Evolutionary conservation across 495 filamentous ascomycete species (phyloP), one percentile per base, ranked within the genome.

Genomic region (Peziza echinospora): DNA sequence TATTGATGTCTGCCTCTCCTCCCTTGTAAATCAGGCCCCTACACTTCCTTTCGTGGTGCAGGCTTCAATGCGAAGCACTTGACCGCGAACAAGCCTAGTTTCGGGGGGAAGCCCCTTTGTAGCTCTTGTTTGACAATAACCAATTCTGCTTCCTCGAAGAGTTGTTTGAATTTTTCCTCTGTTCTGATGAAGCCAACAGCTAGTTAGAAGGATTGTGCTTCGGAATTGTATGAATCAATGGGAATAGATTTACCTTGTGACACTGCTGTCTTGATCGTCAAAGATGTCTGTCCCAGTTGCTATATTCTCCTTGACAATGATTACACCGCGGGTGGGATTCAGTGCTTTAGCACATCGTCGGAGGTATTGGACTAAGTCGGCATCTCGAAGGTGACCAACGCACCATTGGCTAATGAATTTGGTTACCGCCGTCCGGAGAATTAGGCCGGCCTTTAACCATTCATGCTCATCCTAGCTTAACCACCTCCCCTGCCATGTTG

Each of bases 221-320:
- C 21, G 25, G 11, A 13, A 22, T 11, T 13, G n/a, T 1, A 17
- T 21, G 43, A 23, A 13, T 5, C 44, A 23, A n/a, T n/a, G n/a
- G n/a, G n/a, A n/a, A n/a, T n/a, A n/a, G n/a, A n/a, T n/a, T n/a
- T n/a, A n/a, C 65, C 71, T 70, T 8, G 82, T 91, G 11, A 92
- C 82, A 59, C 76, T 81, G 51, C 73, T 84, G 59, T 94, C 86
- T 51, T 66, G 49, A 28, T 77, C 71, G 60, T 93, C 84, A 58
- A 75, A 92, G 22, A 80, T 60, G 64, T 94, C 84, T 0, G 59
- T 57, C 49, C 70, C 62, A 2, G 74, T 81, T 24, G 71, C 80
- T 54, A 81, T 56, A 57, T 93, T 93, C 69, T 94, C 86, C 65
- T 94, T 94, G 21, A 93, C 63, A 4, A 93, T 75, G 24, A 94